Evolutionary conservation across 176 grass and related monocot species (phyloP).

Genomic region (Luzula sylvatica): DNA sequence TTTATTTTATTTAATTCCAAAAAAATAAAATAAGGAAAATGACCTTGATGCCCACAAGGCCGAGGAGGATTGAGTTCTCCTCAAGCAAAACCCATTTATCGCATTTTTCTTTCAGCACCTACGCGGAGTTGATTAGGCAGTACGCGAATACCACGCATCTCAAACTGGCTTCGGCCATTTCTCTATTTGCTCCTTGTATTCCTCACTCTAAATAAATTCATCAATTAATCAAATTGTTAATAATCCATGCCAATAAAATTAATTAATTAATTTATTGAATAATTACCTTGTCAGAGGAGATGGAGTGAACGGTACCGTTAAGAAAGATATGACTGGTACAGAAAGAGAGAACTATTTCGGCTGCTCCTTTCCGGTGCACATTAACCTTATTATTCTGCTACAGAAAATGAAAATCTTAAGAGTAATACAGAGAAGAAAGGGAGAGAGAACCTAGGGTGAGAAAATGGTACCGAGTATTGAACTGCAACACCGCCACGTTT

Average conservation of each 20-base stretch:
- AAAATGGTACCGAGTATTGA: slow-evolving; percentile 34
- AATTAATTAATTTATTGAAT: too few relatives aligned
- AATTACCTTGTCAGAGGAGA: slow-evolving; percentile 61
- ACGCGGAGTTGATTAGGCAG: slow-evolving; percentile 29
- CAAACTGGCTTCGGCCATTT: slow-evolving; percentile 67
- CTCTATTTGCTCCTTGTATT: slow-evolving; percentile 68
- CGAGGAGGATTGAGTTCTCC: slow-evolving; percentile 32
- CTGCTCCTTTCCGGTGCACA: slow-evolving; percentile 97
- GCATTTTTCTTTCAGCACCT: slow-evolving; percentile 45
- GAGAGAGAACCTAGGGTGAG: too few relatives aligned
- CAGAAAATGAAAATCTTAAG: slow-evolving; percentile 20
- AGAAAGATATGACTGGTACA: slow-evolving; percentile 69
- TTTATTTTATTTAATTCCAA: not conserved
- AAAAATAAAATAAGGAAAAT: not conserved
- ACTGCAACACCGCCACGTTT: slow-evolving; percentile 89
- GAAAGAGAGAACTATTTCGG: slow-evolving; percentile 69
- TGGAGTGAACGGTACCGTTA: slow-evolving; percentile 51
- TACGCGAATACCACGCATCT: slow-evolving; percentile 94
- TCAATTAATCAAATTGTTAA: slow-evolving; percentile 2
- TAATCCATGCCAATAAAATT: not conserved
- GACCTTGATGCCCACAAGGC: slow-evolving; percentile 42
- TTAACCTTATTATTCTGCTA: slow-evolving; percentile 53
- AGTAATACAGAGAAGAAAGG: too few relatives aligned
- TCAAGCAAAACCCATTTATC: slow-evolving; percentile 68
- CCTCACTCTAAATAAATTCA: slow-evolving; percentile 40